Base-by-base conservation (phyloP, 176 grass and related monocot genomes). In the Poa pratensis region DNA sequence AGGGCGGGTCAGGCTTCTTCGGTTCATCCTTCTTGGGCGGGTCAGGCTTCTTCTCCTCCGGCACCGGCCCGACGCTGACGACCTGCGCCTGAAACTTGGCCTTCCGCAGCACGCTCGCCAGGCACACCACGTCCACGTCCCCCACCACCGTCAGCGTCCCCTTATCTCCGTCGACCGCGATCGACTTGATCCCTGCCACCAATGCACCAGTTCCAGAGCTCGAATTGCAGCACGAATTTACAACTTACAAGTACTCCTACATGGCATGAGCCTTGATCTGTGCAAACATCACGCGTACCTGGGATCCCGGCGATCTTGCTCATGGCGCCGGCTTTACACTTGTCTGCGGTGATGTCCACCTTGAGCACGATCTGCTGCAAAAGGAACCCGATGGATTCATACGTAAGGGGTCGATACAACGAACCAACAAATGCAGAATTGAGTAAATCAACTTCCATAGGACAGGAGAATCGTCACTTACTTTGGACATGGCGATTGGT, bases 311-410 rank as follows among this genome's bases (percentile, higher is more conserved):
- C 88, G 67, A 75, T 61, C 24, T 23, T 59, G 32, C 17, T 86
- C 83, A 83, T 77, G 75, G 91, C 87, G 54, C 30, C 40, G 67
- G 81, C 81, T 84, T 87, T 97, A 86, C 90, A 90, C 75, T 59
- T 73, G 1, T 89, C 80, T 46, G 81, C 77, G 58, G 48, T 70
- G 68, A 86, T 67, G 40, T 84, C 54, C 59, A 94, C 90, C 77
- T 94, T 83, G 39, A 97, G 42, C 85, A 94, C 92, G 23, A 92
- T 97, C 83, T 92, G 94, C 92, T 97, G 90, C 76, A 71, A 69
- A 74, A 11, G 62, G 13, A 32, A 49, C 37, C 58, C 5, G 12
- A 66, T 8, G 7, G 12, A 82, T 48, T 27, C 43, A 20, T 37
- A 23, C 13, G 18, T 3, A 78, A 9, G 72, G 3, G 26, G 3